Evolutionary conservation across 305 asterid genomes (phyloP).

Genomic region (Fraxinus dipetala): DNA sequence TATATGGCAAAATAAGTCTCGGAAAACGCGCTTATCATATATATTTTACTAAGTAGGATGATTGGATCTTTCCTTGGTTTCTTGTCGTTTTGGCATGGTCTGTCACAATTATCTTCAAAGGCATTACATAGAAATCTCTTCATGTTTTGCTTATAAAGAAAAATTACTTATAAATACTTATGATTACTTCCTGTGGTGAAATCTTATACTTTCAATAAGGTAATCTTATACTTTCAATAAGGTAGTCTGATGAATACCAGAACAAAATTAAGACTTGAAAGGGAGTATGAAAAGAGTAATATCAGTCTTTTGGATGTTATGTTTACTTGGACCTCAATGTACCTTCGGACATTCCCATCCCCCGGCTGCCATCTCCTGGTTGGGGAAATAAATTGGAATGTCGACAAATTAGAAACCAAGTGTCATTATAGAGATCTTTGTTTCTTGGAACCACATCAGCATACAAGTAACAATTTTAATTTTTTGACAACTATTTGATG

Average conservation of each 20-base stretch:
- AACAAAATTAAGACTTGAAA: background rate
- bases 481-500: conserved; percentile 13
- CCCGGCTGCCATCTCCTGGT: background rate
- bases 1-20: too few relatives aligned
- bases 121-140: background rate
- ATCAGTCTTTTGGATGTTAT: background rate
- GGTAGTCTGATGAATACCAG: background rate
- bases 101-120: background rate
- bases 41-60: background rate
- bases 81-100: background rate
- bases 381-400: background rate
- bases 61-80: background rate
- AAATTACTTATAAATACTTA: background rate
- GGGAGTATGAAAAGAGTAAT: background rate
- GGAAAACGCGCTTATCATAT: background rate
- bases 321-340: background rate
- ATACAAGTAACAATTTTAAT: background rate
- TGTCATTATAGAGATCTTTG: background rate
- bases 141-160: background rate
- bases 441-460: background rate
- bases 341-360: background rate
- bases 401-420: background rate
- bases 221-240: background rate
- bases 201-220: background rate
- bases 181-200: background rate